Percentiles rank a stretch among this genome's conserved stretches.
Conservation (phyloP, 164 flowering plant species). For the Umbilicus rupestris region DNA sequence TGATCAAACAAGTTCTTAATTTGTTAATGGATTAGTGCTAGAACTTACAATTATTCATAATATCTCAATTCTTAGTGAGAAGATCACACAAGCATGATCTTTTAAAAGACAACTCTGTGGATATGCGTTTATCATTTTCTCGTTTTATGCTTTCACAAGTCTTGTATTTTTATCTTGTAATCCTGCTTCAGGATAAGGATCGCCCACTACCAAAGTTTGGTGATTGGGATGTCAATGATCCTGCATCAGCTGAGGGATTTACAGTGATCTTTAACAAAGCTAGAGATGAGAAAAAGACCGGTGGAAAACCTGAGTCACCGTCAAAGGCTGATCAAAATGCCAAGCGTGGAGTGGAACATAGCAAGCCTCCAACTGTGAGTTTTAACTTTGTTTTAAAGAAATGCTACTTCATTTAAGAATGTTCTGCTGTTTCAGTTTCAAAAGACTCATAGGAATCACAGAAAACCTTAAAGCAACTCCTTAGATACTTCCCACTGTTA, state of each 20-base stretch:
- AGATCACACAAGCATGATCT: no score
- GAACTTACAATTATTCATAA: no score
- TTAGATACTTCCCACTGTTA: neutral
- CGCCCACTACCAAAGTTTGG: constrained; percentile 8
- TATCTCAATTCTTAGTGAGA: no score
- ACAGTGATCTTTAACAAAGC: constrained; percentile 8
- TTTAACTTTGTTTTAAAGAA: neutral
- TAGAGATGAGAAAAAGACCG: constrained; percentile 8
- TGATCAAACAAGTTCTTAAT: no score
- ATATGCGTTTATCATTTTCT: neutral
- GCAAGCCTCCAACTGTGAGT: constrained; percentile 11
- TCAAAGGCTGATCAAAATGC: constrained; percentile 1
- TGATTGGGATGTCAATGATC: constrained; percentile 11
- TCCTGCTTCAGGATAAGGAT: constrained; percentile 1
- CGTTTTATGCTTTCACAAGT: neutral
- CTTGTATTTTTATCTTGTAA: neutral
- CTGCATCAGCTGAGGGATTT: constrained; percentile 12
- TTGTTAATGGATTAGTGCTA: no score
- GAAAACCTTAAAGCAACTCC: neutral
- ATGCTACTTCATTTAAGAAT: neutral
- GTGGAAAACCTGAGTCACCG: constrained; percentile 6
- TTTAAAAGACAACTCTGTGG: no score
- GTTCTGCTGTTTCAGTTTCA: no score
- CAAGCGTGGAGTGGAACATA: neutral
- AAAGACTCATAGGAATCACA: neutral